Evolutionary conservation across 768 basidiomycete genomes (phyloP), one percentile per base, ranked within the genome.

Genomic region (Termitomyces sp.): DNA sequence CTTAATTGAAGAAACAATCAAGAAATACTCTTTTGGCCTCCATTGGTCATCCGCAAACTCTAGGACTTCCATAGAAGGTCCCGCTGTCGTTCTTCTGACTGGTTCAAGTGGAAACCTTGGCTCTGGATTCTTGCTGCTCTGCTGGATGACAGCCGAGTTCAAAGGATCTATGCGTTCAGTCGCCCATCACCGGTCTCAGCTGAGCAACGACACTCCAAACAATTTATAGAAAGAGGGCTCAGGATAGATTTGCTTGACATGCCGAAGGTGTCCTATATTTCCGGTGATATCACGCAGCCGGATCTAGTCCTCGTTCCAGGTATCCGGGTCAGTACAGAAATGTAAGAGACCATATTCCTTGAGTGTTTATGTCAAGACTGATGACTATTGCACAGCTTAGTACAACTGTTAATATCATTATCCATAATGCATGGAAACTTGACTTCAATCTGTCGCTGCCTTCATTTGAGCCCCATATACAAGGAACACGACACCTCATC

Each of bases 371-470:
- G n/a, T n/a, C 17, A 2, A 39, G 2, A n/a, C 8, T 39, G 17
- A 39, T 14, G 14, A 7, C 17, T 21, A 9, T 51, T 2, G 11
- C 5, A 25, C 41, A 73, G 73, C 64, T 73, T 2, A 52, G 56
- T 1, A 53, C 51, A 1, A 50, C 56, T 0, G 64, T 73, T 2
- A 70, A 67, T 0, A 49, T 58, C 25, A 62, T 73, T n/a, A 67
- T 74, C 0, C 67, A 72, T n/a, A n/a, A n/a, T n/a, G n/a, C n/a
- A n/a, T n/a, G n/a, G n/a, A n/a, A n/a, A n/a, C n/a, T n/a, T n/a
- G 70, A 78, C 52, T 76, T 77, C 64, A 76, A 76, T 42, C 60
- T 69, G 6, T 63, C 70, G 0, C 64, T 77, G 0, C 28, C 59
- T 1, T 74, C 74, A 1, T 76, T 72, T 54, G 73, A 76, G 45